Base-by-base conservation (phyloP, 2,329 filamentous ascomycete species). In the Pyrenochaeta sp. region DNA sequence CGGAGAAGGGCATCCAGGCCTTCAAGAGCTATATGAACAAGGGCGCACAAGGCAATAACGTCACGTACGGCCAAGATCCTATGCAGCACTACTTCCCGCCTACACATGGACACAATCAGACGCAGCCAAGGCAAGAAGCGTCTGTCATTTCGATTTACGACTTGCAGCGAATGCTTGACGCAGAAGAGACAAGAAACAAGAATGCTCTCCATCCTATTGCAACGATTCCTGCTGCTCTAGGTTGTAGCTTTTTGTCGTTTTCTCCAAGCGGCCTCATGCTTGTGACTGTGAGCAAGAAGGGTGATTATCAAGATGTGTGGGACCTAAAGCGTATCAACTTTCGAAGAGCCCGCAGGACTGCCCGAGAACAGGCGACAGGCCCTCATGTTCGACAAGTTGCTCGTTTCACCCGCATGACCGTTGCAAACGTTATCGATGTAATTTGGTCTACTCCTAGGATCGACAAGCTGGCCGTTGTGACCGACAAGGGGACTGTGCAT, bases 401-500 rank as follows among this genome's bases (percentile, higher is more conserved):
- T 7, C 88, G 93, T 59, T 97, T 96, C 72, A 91, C 92, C 22
- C 89, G 95, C 40, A 90, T 97, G 86, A 98, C 94, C 1, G 90
- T 94, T 48, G 92, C 95, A 2, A 91, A 91, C 52, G 92, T 98
- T 54, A 86, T 97, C 24, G 94, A 97, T 71, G 91, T 97, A 42
- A 88, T 89, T 2, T 99, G 95, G 95, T 90, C 90, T 1, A 85
- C 87, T 53, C 91, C 91, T 3, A 89, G 89, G 54, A 92, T 91
- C 24, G 91, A 96, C 72, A 89, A 91, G 57, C 81, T 96, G 39
- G 94, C 93, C 1, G 89, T 99, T 79, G 88, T 97, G 27, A 98
- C 95, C 0, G 92, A 96, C 71, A 91, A 93, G 67, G 93, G 94
- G n/a, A 99, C 95, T 8, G 89, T 97, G 10, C 95, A 99, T 78